These are phyloP conservation scores for Microstegium vimineum DNA, from an alignment of 176 grass and related monocot species.

Conservation along the genomic window DNA sequence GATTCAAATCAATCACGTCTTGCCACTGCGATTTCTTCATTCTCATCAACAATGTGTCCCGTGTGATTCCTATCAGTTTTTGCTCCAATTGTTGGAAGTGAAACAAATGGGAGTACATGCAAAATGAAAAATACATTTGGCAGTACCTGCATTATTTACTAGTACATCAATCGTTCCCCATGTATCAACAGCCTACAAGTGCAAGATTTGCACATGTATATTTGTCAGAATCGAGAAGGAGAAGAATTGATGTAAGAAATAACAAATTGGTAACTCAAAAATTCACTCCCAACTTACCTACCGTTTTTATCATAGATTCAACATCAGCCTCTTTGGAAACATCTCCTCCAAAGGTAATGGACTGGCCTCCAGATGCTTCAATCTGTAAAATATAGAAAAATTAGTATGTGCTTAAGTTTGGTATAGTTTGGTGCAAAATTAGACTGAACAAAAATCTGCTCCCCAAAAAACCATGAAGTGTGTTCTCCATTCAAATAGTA, in stretches of 20 bases:
- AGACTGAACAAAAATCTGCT: background rate
- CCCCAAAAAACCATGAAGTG: background rate
- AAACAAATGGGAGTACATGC: conserved; percentile 1
- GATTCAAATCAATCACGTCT: conserved; percentile 95
- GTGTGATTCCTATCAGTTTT: conserved; percentile 69
- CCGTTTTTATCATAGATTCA: conserved; percentile 90
- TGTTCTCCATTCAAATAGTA: background rate
- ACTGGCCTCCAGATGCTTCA: conserved; percentile 75
- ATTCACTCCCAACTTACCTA: conserved; percentile 37
- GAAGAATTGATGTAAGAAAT: background rate
- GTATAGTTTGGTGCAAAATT: background rate
- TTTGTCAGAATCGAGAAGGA: background rate
- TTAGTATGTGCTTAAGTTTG: background rate
- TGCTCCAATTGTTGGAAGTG: background rate
- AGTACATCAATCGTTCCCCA: conserved; percentile 95
- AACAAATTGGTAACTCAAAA: conserved; percentile 12
- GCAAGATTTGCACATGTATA: conserved; percentile 12
- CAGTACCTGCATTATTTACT: conserved; percentile 92
- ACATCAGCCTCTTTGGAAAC: conserved; percentile 97
- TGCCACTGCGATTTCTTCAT: conserved; percentile 99
- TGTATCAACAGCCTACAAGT: conserved; percentile 61
- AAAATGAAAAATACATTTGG: background rate
- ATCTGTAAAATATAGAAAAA: conserved; percentile 46
- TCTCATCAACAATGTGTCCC: conserved; percentile 93
- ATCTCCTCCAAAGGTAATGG: conserved; percentile 92